Percentiles rank a stretch among this genome's conserved stretches.
Evolutionary conservation across 805 yeast species (phyloP).

Genomic region (Candida wancherniae): DNA sequence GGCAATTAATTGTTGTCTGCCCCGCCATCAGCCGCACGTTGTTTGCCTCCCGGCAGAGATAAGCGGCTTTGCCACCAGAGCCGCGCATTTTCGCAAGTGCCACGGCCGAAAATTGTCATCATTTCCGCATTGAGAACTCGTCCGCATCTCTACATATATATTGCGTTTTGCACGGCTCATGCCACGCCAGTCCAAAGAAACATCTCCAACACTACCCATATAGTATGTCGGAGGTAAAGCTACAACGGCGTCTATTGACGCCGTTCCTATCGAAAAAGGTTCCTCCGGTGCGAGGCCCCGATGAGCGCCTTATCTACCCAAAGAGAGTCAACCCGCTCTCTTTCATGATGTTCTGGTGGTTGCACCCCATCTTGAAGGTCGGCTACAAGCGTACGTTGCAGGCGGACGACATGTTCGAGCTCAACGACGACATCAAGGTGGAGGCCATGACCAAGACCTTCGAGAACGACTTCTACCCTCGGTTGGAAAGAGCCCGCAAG

Average conservation of each 20-base stretch:
- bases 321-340: constrained; percentile 36
- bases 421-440: constrained; percentile 33
- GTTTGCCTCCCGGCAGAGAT: no score
- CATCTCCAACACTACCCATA: not conserved
- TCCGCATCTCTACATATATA: no score
- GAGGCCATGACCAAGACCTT: constrained; percentile 28
- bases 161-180: not conserved
- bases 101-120: no score
- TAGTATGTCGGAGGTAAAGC: constrained; percentile 13
- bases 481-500: constrained; percentile 11
- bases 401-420: constrained; percentile 52
- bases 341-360: constrained; percentile 60
- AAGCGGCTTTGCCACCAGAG: no score
- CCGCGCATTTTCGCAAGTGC: no score
- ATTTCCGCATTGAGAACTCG: no score
- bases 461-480: constrained; percentile 3
- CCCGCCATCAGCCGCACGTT: no score
- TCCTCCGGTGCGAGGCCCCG: constrained; percentile 48
- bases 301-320: constrained; percentile 48
- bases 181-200: not conserved
- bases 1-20: no score
- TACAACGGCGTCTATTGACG: constrained; percentile 32
- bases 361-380: constrained; percentile 53
- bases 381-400: constrained; percentile 72
- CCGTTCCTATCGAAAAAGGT: constrained; percentile 34